Conservation (phyloP, 768 basidiomycete genomes). For the Termitomyces sp. region DNA sequence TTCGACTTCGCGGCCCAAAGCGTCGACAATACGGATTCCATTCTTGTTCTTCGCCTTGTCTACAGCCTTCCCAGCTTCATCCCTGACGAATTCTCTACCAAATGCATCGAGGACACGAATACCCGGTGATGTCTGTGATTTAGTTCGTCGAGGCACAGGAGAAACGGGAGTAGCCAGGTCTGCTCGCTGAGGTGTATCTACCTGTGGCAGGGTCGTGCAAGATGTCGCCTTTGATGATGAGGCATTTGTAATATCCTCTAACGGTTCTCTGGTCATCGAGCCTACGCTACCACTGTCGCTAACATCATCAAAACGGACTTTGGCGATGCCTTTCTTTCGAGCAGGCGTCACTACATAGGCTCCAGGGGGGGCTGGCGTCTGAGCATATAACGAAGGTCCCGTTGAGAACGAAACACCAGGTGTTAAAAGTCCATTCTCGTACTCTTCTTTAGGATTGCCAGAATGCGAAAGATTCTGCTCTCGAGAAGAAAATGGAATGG, state of each 20-base stretch:
- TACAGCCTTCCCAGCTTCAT: slow-evolving; percentile 7
- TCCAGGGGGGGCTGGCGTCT: slow-evolving; percentile 69
- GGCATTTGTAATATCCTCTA: slow-evolving; percentile 8
- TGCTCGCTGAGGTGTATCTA: background rate
- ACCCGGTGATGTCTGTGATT: slow-evolving; percentile 44
- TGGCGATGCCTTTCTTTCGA: slow-evolving; percentile 54
- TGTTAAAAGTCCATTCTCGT: slow-evolving; percentile 39
- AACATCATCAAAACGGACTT: slow-evolving; percentile 68
- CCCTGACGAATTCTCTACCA: slow-evolving; percentile 41
- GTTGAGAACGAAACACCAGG: slow-evolving; percentile 51
- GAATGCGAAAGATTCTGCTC: slow-evolving; percentile 18
- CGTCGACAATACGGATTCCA: slow-evolving; percentile 60
- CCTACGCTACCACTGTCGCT: slow-evolving; percentile 2
- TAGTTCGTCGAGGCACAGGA: slow-evolving; percentile 22
- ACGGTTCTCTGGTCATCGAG: slow-evolving; percentile 7
- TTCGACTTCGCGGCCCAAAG: slow-evolving; percentile 58
- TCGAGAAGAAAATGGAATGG: slow-evolving; percentile 16
- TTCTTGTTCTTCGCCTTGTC: slow-evolving; percentile 30
- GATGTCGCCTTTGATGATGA: slow-evolving; percentile 3
- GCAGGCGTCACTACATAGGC: slow-evolving; percentile 63
- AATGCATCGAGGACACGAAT: slow-evolving; percentile 73
- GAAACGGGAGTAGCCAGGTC: slow-evolving; percentile 18
- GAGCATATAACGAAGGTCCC: slow-evolving; percentile 40
- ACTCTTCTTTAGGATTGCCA: slow-evolving; percentile 21
- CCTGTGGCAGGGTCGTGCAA: background rate